Percentiles rank a stretch among this genome's conserved stretches.
These are phyloP conservation scores for Nemania sp. DNA, from an alignment of 2,329 filamentous ascomycete genomes.

Conservation along the genomic window DNA sequence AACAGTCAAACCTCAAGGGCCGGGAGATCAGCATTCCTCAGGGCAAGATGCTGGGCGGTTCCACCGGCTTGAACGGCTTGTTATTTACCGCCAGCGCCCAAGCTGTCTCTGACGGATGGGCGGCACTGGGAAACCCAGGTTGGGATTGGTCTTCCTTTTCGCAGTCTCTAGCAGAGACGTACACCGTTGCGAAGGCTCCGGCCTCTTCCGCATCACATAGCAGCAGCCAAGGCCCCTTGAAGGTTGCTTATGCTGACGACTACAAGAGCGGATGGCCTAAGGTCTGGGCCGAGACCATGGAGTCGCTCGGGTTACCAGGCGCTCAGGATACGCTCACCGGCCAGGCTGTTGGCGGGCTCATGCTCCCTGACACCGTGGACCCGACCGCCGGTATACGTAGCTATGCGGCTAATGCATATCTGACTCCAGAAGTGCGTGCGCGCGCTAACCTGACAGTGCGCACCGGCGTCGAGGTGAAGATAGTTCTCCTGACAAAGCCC, in stretches of 20 bases:
- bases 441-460: constrained; percentile 1
- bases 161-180: constrained; percentile 14
- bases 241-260: constrained; percentile 1
- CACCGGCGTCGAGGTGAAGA: neutral
- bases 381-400: constrained; percentile 16
- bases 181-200: neutral
- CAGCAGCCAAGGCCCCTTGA: neutral
- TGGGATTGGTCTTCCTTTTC: constrained; percentile 27
- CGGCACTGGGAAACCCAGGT: constrained; percentile 22
- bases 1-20: neutral
- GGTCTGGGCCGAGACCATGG: constrained; percentile 1
- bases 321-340: constrained; percentile 15
- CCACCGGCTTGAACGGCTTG: constrained; percentile 23
- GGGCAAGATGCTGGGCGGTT: constrained; percentile 24
- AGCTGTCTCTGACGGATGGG: constrained; percentile 21
- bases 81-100: constrained; percentile 15
- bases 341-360: constrained; percentile 3
- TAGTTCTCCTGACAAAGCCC: neutral
- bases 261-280: neutral
- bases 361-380: constrained; percentile 19
- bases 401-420: constrained; percentile 22
- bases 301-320: constrained; percentile 14
- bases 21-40: constrained; percentile 17
- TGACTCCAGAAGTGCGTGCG: neutral
- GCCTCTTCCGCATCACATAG: neutral